Evolutionary conservation across 2,329 filamentous ascomycete genomes (phyloP), one percentile per base, ranked within the genome.

Genomic region (Fusarium sp.): DNA sequence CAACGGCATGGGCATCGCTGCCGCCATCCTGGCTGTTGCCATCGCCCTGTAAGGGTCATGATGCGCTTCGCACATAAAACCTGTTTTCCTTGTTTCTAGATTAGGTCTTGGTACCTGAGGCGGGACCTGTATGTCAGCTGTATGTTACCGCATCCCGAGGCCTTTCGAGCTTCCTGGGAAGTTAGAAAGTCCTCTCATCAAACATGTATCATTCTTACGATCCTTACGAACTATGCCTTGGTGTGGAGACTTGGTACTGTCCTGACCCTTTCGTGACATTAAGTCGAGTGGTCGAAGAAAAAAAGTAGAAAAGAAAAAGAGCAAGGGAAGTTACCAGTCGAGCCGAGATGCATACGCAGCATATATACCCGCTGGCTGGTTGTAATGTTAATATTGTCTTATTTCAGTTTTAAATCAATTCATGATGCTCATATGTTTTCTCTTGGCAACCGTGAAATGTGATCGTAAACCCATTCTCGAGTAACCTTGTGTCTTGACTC

Each of bases 161-260:
- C 24, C 37, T 71, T 57, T 61, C 37, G 45, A 45, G 61, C 65
- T 73, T 67, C 61, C 59, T 54, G 60, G 70, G 51, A 71, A 71
- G 67, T n/a, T 53, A 48, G 27, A 46, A 53, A 62, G 60, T 54
- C 65, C 57, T 48, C 64, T 62, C 57, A 65, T 60, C 59, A 69
- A 65, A 76, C 65, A 75, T 72, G 75, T 85, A 80, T 79, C 78
- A 82, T 87, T 86, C 84, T 85, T 83, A 87, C 85, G 85, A 86
- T 87, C 85, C 83, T 87, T 86, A 85, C 81, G 83, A 85, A 81
- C 78, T 71, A 75, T 74, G 73, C 69, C 75, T 76, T 77, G 72
- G 70, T 74, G 76, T 70, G 71, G 69, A 74, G 61, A 65, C 63
- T 72, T 63, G 64, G 71, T 65, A 58, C 64, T 73, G 58, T 41